These are phyloP conservation scores for Otatea glauca DNA, from an alignment of 176 grass and related monocot genomes.

Conservation along the genomic window DNA sequence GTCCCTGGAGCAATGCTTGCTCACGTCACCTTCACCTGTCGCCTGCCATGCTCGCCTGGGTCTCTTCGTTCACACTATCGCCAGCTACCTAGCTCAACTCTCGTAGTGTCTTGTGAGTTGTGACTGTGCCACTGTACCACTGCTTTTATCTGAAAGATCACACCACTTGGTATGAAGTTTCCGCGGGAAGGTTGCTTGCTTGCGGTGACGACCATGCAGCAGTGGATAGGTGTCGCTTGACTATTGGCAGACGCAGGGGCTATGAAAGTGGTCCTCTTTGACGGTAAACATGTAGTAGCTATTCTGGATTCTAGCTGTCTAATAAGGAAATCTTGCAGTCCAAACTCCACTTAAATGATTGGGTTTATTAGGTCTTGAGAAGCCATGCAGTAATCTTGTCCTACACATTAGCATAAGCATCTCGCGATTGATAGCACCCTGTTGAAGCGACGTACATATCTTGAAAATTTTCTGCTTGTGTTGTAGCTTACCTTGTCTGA, in stretches of 20 bases:
- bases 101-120: background rate
- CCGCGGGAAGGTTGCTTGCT: constrained; percentile 25
- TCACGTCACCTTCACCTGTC: constrained; percentile 49
- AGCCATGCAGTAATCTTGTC: constrained; percentile 26
- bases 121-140: constrained; percentile 19
- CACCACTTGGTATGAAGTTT: constrained; percentile 21
- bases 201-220: background rate
- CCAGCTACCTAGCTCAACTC: background rate
- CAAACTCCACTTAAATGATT: constrained; percentile 22
- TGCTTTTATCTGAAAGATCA: constrained; percentile 10
- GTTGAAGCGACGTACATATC: constrained; percentile 2
- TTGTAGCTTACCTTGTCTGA: constrained; percentile 13
- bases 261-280: constrained; percentile 38
- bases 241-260: background rate
- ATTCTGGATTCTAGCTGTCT: constrained; percentile 38
- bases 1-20: constrained; percentile 45
- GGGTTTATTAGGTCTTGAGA: constrained; percentile 27
- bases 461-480: constrained; percentile 11
- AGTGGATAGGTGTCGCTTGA: background rate
- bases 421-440: constrained; percentile 12
- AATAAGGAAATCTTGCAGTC: constrained; percentile 1
- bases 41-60: constrained; percentile 35
- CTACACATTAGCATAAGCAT: background rate
- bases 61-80: constrained; percentile 45
- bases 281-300: background rate